Percentiles rank a stretch among this genome's conserved stretches.
Evolutionary conservation across 176 grass and related monocot genomes (phyloP).

Genomic region (Paspalum notatum): DNA sequence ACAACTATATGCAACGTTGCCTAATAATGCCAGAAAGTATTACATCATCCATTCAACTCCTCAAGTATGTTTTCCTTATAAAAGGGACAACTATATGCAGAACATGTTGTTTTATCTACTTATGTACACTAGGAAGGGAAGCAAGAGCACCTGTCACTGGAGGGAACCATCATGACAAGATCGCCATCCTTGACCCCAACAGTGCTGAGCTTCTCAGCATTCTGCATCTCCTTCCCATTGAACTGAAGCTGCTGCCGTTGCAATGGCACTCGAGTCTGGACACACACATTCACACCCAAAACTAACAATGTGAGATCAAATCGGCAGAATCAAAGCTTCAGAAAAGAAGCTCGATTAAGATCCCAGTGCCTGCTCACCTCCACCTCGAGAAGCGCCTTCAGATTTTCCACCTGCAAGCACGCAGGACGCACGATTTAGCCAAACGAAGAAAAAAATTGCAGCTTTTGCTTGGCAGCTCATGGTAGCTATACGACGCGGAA

Average conservation of each 20-base stretch:
- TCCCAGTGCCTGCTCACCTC: conserved; percentile 57
- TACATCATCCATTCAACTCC: neutral
- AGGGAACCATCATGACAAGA: conserved; percentile 74
- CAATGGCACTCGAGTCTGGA: conserved; percentile 63
- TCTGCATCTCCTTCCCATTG: conserved; percentile 93
- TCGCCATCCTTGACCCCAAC: conserved; percentile 78
- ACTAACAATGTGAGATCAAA: conserved; percentile 50
- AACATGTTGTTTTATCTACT: neutral
- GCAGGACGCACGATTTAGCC: neutral
- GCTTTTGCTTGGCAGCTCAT: conserved; percentile 7
- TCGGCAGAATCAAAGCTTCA: neutral
- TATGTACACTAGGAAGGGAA: neutral
- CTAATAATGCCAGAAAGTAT: neutral
- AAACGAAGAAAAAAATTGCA: neutral
- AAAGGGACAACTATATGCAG: neutral
- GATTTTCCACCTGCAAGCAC: conserved; percentile 83
- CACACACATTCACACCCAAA: conserved; percentile 32
- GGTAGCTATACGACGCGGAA: neutral
- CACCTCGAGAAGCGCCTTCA: conserved; percentile 94
- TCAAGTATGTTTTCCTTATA: neutral
- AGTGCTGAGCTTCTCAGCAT: conserved; percentile 62
- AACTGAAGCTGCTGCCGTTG: conserved; percentile 78
- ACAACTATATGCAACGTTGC: neutral
- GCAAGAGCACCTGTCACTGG: conserved; percentile 45
- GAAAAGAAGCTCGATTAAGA: neutral